These are phyloP conservation scores for Ustulina deusta DNA, from an alignment of 2,329 filamentous ascomycete genomes.

Conservation along the genomic window DNA sequence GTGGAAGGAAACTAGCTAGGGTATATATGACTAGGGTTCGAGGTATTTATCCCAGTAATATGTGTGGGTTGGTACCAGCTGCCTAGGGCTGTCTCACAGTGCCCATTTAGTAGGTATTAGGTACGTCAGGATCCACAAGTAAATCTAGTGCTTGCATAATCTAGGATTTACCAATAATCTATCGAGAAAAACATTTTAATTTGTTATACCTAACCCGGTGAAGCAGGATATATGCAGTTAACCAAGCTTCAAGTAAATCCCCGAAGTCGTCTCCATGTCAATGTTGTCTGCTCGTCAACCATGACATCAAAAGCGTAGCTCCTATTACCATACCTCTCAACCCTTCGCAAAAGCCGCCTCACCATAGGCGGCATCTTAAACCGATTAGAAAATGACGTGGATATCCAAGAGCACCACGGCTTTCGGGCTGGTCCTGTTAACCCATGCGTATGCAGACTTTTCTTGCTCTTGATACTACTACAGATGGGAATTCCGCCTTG, in stretches of 20 bases:
- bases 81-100: no score
- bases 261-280: background rate
- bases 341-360: background rate
- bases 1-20: no score
- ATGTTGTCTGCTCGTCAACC: background rate
- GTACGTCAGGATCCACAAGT: no score
- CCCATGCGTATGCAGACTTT: slow-evolving; percentile 79
- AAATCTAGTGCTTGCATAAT: background rate
- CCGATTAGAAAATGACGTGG: slow-evolving; percentile 71
- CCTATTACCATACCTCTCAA: background rate
- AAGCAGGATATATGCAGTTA: slow-evolving; percentile 1
- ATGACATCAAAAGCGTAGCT: slow-evolving; percentile 20
- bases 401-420: slow-evolving; percentile 77
- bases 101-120: no score
- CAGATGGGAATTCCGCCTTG: slow-evolving; percentile 15
- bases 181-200: background rate
- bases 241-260: background rate
- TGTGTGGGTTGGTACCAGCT: no score
- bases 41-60: no score
- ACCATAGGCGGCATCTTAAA: background rate
- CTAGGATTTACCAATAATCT: background rate
- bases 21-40: no score
- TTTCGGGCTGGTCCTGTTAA: slow-evolving; percentile 81
- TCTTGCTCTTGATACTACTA: background rate
- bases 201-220: background rate